Evolutionary conservation across 768 basidiomycete genomes (phyloP).

Genomic region (Tulasnella sp.): DNA sequence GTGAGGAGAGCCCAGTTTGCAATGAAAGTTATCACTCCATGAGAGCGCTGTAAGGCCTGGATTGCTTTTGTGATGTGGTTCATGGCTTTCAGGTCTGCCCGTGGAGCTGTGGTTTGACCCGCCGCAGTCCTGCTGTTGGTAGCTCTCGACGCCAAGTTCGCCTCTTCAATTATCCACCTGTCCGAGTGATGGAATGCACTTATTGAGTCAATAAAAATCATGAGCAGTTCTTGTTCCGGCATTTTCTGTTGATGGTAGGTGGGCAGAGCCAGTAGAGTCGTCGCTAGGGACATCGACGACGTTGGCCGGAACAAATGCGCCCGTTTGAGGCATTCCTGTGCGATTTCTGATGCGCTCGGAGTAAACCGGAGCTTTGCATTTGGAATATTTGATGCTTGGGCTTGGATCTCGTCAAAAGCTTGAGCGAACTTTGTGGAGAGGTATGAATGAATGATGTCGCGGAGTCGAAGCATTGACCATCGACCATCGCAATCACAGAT

Average conservation of each 20-base stretch:
- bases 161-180: slow-evolving; percentile 56
- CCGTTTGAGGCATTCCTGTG: slow-evolving; percentile 46
- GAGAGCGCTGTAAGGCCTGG: slow-evolving; percentile 47
- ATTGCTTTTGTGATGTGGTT: slow-evolving; percentile 51
- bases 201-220: slow-evolving; percentile 72
- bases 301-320: slow-evolving; percentile 68
- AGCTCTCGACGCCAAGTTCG: background rate
- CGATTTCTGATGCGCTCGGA: slow-evolving; percentile 35
- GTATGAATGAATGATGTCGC: slow-evolving; percentile 50
- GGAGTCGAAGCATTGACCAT: slow-evolving; percentile 58
- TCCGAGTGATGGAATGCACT: slow-evolving; percentile 77
- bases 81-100: slow-evolving; percentile 39
- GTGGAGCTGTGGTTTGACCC: slow-evolving; percentile 13
- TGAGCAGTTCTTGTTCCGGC: slow-evolving; percentile 54
- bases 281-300: slow-evolving; percentile 65
- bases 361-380: background rate
- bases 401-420: background rate
- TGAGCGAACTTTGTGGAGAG: slow-evolving; percentile 36
- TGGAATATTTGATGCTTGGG: background rate
- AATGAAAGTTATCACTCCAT: slow-evolving; percentile 52
- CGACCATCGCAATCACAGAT: slow-evolving; percentile 67
- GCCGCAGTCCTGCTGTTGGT: background rate
- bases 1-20: slow-evolving; percentile 55
- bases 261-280: slow-evolving; percentile 58
- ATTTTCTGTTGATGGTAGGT: slow-evolving; percentile 50